Evolutionary conservation across 441 rosid genomes (phyloP).

Genomic region (Aquilaria agallochum): DNA sequence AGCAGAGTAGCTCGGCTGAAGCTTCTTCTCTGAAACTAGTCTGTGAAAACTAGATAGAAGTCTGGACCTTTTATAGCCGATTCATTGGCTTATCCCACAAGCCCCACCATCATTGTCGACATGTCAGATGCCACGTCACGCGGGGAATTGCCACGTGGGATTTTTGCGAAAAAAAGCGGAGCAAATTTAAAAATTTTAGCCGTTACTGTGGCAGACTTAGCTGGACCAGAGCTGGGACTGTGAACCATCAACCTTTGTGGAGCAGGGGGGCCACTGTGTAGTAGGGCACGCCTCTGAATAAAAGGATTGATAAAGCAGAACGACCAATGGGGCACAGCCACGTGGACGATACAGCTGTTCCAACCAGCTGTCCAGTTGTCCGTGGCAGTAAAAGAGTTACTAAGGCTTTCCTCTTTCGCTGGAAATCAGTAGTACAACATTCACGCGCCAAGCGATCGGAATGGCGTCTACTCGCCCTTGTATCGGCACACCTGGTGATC

Average conservation of each 20-base stretch:
- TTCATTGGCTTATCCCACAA: constrained; percentile 13
- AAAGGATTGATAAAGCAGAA: constrained; percentile 4
- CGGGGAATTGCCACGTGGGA: constrained; percentile 30
- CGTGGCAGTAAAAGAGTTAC: constrained; percentile 20
- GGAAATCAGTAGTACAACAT: neutral
- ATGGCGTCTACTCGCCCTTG: neutral
- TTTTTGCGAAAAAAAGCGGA: constrained; percentile 17
- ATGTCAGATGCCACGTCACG: constrained; percentile 30
- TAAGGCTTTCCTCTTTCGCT: constrained; percentile 21
- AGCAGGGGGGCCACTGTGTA: constrained; percentile 25
- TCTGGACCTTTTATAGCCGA: constrained; percentile 21
- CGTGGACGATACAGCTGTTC: constrained; percentile 39
- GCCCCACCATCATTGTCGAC: constrained; percentile 13
- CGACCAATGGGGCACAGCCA: constrained; percentile 8
- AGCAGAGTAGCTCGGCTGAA: constrained; percentile 1
- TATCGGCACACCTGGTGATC: neutral
- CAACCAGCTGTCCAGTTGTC: constrained; percentile 41
- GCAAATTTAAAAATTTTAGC: constrained; percentile 43
- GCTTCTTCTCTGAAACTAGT: constrained; percentile 7
- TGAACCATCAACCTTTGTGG: neutral
- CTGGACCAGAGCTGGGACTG: constrained; percentile 36
- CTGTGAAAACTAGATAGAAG: neutral
- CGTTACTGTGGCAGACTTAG: constrained; percentile 45
- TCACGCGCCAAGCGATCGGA: neutral
- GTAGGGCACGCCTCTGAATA: constrained; percentile 22